These are phyloP conservation scores for Metschnikowia bowlesiae DNA, from an alignment of 805 yeast species.

Conservation along the genomic window DNA sequence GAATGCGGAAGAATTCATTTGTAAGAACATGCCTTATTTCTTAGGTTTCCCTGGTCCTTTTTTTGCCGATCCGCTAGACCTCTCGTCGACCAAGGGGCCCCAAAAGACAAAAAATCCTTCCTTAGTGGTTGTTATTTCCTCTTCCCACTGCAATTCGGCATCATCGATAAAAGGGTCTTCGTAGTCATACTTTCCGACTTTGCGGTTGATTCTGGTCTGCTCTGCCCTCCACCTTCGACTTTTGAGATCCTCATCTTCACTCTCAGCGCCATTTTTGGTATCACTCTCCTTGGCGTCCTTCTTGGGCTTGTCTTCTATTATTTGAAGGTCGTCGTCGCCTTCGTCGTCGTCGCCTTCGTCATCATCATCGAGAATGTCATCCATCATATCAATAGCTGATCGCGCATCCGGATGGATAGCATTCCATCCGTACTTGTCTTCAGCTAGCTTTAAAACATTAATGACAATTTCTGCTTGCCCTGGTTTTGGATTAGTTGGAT, in stretches of 20 bases:
- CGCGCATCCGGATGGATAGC: conserved; percentile 63
- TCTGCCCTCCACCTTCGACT: conserved; percentile 42
- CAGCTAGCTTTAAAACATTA: conserved; percentile 70
- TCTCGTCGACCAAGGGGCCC: conserved; percentile 76
- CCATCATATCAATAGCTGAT: conserved; percentile 50
- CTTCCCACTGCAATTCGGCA: conserved; percentile 87
- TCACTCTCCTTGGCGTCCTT: conserved; percentile 18
- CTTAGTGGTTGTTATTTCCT: conserved; percentile 83
- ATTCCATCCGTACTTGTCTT: conserved; percentile 80
- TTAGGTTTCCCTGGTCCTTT: conserved; percentile 26
- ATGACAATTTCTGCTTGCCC: conserved; percentile 63
- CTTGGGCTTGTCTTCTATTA: conserved; percentile 12
- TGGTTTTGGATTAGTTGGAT: conserved; percentile 45
- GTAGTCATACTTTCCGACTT: conserved; percentile 86
- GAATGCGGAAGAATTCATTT: not conserved
- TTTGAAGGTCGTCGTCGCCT: conserved; percentile 40
- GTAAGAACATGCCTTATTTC: conserved; percentile 10
- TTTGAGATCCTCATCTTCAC: conserved; percentile 40
- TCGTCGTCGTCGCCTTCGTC: conserved; percentile 43
- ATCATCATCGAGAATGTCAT: conserved; percentile 48
- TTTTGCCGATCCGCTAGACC: conserved; percentile 21
- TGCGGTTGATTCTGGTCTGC: conserved; percentile 52
- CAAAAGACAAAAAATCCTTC: conserved; percentile 95
- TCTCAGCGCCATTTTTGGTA: conserved; percentile 38
- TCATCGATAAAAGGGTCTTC: conserved; percentile 97